These are phyloP conservation scores for Blastobotrys capitulatus DNA, from an alignment of 1,139 yeast species.

Conservation along the genomic window DNA sequence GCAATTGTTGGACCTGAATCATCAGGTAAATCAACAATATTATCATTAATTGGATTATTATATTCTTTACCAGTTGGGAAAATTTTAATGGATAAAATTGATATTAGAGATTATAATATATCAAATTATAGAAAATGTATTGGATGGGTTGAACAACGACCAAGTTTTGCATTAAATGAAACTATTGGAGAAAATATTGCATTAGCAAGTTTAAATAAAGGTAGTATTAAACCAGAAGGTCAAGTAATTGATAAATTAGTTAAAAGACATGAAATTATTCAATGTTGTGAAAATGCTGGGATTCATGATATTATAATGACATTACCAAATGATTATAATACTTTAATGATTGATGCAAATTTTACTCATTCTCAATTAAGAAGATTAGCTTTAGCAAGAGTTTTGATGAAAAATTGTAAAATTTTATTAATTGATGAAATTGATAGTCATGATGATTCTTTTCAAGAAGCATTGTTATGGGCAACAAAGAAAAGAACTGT, in stretches of 20 bases:
- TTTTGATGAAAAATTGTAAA: slow-evolving; percentile 1
- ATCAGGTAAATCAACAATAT: slow-evolving; percentile 7
- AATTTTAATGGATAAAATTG: neutral
- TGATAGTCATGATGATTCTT: neutral
- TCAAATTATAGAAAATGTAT: neutral
- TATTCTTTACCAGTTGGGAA: neutral
- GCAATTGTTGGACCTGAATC: slow-evolving; percentile 5
- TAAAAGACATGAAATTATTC: neutral
- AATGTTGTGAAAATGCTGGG: slow-evolving; percentile 1
- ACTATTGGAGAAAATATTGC: slow-evolving; percentile 10
- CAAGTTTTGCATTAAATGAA: slow-evolving; percentile 2
- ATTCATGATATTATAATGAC: slow-evolving; percentile 3
- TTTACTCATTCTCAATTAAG: slow-evolving; percentile 2
- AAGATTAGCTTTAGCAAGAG: slow-evolving; percentile 7
- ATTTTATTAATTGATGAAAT: slow-evolving; percentile 2
- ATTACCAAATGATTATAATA: slow-evolving; percentile 3
- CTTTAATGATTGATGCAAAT: neutral
- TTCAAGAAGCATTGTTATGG: slow-evolving; percentile 1
- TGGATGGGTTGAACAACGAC: slow-evolving; percentile 7
- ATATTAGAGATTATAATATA: slow-evolving; percentile 3
- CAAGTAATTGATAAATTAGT: slow-evolving; percentile 1
- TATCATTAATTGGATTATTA: slow-evolving; percentile 2
- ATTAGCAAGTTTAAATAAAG: neutral
- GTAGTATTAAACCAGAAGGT: neutral
- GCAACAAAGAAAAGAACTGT: neutral